phyloP scores from a whole-genome alignment of 2,329 filamentous ascomycete genomes.

The Zarea fungicola region DNA sequence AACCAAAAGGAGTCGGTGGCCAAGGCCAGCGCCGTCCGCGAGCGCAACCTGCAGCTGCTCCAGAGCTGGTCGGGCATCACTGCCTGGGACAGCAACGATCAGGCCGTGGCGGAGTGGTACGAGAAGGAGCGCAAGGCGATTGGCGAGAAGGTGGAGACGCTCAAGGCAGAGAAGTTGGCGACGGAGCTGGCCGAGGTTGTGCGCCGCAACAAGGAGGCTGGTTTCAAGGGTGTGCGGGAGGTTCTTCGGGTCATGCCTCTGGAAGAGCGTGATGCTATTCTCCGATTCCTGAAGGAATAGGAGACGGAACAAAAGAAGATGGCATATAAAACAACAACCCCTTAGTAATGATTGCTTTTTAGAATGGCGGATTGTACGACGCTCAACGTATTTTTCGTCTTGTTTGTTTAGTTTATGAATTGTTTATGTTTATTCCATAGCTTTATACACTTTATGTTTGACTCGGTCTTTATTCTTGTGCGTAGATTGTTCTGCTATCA shows the following conservation, averaged over 20 bases:
- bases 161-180: constrained; percentile 67
- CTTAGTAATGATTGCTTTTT: constrained; percentile 9
- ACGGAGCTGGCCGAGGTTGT: constrained; percentile 42
- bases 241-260: constrained; percentile 82
- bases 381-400: background rate
- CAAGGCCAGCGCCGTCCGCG: constrained; percentile 50
- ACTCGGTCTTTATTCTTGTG: too few relatives aligned
- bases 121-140: constrained; percentile 87
- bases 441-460: too few relatives aligned
- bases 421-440: constrained; percentile 2
- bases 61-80: constrained; percentile 77
- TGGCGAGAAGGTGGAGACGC: constrained; percentile 73
- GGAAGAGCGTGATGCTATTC: constrained; percentile 78
- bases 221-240: constrained; percentile 80
- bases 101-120: constrained; percentile 87
- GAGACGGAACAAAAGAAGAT: background rate
- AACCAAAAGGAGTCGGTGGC: constrained; percentile 27
- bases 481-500: too few relatives aligned
- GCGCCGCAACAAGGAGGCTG: constrained; percentile 53
- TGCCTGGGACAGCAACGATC: constrained; percentile 74
- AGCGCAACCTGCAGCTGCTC: constrained; percentile 66
- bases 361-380: constrained; percentile 2
- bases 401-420: background rate
- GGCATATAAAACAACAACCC: background rate
- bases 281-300: constrained; percentile 52